Base-by-base conservation (phyloP, 2,329 filamentous ascomycete genomes). In the Elsinoe batatas region DNA sequence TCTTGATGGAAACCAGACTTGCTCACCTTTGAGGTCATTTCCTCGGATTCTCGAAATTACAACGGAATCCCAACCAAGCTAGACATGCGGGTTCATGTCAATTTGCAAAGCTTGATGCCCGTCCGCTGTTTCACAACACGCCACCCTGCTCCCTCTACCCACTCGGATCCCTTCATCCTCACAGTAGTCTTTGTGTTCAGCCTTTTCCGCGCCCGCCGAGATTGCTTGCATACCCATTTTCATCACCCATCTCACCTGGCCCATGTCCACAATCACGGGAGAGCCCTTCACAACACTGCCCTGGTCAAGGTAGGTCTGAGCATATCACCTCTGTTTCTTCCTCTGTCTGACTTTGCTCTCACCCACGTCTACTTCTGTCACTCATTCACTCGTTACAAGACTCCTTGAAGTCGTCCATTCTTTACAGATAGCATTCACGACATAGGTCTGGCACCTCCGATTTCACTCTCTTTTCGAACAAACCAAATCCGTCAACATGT, bases 361-460 rank as follows among this genome's bases (percentile, higher is more conserved):
- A 11, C 33, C 22, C 33, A 37, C 40, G 40, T 38, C 35, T 33
- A 37, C 40, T 5, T 15, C 35, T 51, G 47, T 38, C 18, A 22
- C 17, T 51, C 47, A 51, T 36, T 51, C 47, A 51, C 47, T 51
- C 47, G 33, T 51, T 51, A 33, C 36, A 11, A 51, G 47, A 51
- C 47, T 51, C 47, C 18, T 15, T 38, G 47, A 22, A 56, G 55
- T 58, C 57, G 42, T 54, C 47, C 47, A 49, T 40, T 58, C 56
- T 18, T 55, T 57, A 40, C 50, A n/a, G 33, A 53, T 35, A 17
- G 30, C 33, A 30, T 56, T 35, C 36, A 47, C 43, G 46, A 32
- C n/a, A 47, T 53, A 59, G 56, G 53, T 57, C 56, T 53, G 57
- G 35, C 44, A 58, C 54, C 54, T 44, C 46, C 38, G 8, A 42